Conservation (phyloP, 352 stramenopile species). For the Thalassiosira gravida region DNA sequence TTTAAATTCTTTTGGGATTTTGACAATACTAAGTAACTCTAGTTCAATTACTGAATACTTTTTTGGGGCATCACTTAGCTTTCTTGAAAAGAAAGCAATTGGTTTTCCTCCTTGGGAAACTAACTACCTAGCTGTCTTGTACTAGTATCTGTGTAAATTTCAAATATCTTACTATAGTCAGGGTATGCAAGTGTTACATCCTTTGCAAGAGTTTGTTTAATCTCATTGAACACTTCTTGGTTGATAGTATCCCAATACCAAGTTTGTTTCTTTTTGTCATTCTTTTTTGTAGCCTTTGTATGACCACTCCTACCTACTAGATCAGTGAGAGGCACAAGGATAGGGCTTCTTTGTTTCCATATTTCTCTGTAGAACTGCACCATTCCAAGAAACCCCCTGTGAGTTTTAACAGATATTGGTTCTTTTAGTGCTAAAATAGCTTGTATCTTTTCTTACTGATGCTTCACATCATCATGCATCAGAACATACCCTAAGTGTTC, state of each 20-base stretch:
- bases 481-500: neutral
- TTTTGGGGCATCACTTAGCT: slow-evolving; percentile 1
- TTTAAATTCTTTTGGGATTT: slow-evolving; percentile 43
- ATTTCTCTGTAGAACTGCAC: neutral
- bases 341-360: neutral
- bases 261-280: neutral
- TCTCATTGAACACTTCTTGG: neutral
- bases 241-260: neutral
- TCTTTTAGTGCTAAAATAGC: neutral
- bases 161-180: slow-evolving; percentile 14
- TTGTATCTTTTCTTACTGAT: neutral
- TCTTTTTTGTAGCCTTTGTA: neutral
- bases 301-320: neutral
- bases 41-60: slow-evolving; percentile 3
- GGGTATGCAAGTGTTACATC: neutral
- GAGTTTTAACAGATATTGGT: neutral
- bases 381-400: neutral
- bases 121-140: neutral
- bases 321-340: slow-evolving; percentile 2
- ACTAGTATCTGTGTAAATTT: slow-evolving; percentile 35
- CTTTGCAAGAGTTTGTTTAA: neutral
- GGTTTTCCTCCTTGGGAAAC: no score
- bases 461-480: neutral
- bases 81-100: neutral
- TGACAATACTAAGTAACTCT: slow-evolving; percentile 1